Percentiles rank a stretch among this genome's conserved stretches.
phyloP scores from a whole-genome alignment of 2,329 filamentous ascomycete species.

The Colletotrichum lentis region DNA sequence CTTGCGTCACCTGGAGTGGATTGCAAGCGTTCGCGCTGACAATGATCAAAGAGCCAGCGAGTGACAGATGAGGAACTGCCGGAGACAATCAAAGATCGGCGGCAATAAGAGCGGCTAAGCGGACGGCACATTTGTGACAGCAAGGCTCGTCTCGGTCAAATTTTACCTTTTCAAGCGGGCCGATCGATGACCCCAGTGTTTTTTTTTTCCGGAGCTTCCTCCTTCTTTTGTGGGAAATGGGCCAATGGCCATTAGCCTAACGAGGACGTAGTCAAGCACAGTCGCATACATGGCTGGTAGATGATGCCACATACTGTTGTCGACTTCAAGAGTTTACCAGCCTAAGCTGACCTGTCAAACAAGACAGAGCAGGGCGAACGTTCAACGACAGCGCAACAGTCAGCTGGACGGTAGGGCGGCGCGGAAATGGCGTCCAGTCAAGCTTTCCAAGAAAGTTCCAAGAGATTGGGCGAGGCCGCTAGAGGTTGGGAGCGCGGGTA shows the following conservation, averaged over 20 bases:
- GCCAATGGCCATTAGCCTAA: slow-evolving; percentile 20
- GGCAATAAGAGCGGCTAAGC: slow-evolving; percentile 7
- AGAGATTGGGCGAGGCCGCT: slow-evolving; percentile 38
- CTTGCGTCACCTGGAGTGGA: background rate
- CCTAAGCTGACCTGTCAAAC: background rate
- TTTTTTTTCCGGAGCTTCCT: background rate
- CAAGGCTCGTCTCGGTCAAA: background rate
- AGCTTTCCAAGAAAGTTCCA: slow-evolving; percentile 39
- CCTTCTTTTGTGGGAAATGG: slow-evolving; percentile 37
- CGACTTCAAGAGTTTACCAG: background rate
- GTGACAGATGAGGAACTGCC: slow-evolving; percentile 32
- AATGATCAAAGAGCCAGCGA: slow-evolving; percentile 14
- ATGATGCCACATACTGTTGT: background rate
- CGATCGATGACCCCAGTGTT: background rate
- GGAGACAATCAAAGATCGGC: slow-evolving; percentile 33
- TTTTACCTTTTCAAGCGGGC: background rate
- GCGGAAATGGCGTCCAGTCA: slow-evolving; percentile 38
- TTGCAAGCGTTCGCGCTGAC: slow-evolving; percentile 15
- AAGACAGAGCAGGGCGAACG: slow-evolving; percentile 25
- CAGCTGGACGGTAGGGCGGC: slow-evolving; percentile 32
- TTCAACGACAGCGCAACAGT: slow-evolving; percentile 22
- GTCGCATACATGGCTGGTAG: background rate
- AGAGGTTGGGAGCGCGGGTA: slow-evolving; percentile 25
- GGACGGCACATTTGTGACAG: background rate
- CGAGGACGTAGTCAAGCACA: background rate